Evolutionary conservation across 352 stramenopile species (phyloP).

Genomic region (Globisporangium canariense): DNA sequence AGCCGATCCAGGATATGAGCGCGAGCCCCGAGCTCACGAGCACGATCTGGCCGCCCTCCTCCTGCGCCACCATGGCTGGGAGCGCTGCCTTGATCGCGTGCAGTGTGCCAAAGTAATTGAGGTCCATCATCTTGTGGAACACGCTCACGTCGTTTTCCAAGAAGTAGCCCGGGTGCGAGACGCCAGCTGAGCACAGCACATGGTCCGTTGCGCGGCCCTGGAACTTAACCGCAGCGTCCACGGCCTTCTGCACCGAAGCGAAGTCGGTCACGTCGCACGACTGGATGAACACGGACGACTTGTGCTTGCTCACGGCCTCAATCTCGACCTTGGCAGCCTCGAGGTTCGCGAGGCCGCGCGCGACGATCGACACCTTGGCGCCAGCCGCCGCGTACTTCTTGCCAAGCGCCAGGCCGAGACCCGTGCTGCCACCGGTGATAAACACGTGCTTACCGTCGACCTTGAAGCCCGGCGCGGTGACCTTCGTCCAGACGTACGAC

Average conservation of each 20-base stretch:
- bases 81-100: constrained; percentile 79
- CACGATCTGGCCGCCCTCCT: constrained; percentile 62
- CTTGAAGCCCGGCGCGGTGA: constrained; percentile 60
- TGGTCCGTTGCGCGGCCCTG: constrained; percentile 67
- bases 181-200: constrained; percentile 65
- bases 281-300: constrained; percentile 54
- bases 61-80: constrained; percentile 62
- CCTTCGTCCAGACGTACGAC: constrained; percentile 63
- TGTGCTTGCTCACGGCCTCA: constrained; percentile 34
- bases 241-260: constrained; percentile 49
- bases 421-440: constrained; percentile 49
- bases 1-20: constrained; percentile 81
- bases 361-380: constrained; percentile 76
- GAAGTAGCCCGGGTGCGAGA: constrained; percentile 67
- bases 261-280: constrained; percentile 74
- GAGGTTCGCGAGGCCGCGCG: constrained; percentile 55
- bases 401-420: constrained; percentile 62
- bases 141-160: constrained; percentile 67
- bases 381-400: constrained; percentile 65
- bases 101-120: constrained; percentile 86
- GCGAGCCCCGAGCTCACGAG: constrained; percentile 67
- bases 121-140: constrained; percentile 78
- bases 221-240: constrained; percentile 65
- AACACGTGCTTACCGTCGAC: constrained; percentile 83
- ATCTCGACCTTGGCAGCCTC: constrained; percentile 63